Evolutionary conservation across 139 green algal species (phyloP).

Genomic region (Tetradesmus obliquus): DNA sequence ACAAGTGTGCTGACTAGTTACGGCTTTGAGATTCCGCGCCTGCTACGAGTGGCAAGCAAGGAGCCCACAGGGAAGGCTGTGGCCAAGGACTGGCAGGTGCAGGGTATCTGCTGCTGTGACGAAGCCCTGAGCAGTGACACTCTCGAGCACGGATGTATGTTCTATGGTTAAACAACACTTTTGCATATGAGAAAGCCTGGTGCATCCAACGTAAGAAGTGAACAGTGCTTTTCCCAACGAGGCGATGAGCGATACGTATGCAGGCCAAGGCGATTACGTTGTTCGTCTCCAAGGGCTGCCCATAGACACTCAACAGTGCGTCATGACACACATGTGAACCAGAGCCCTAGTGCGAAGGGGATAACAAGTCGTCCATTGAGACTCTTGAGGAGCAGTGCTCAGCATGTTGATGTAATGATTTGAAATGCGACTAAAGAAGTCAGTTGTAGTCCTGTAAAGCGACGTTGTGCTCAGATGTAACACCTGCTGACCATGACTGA

Average conservation of each 20-base stretch:
- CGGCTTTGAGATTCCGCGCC: not conserved
- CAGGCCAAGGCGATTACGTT: too few species aligned
- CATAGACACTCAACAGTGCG: not conserved
- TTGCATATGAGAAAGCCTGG: too few species aligned
- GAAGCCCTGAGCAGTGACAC: not conserved
- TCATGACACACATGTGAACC: not conserved
- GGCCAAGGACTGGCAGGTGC: not conserved
- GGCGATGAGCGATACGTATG: too few species aligned
- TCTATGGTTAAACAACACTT: too few species aligned
- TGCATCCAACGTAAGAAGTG: too few species aligned
- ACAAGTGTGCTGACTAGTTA: not conserved
- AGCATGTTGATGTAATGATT: too few species aligned
- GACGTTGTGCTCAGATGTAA: not conserved
- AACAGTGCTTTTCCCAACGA: too few species aligned
- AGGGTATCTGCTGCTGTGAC: not conserved
- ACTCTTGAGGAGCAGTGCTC: too few species aligned
- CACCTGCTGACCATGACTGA: not conserved
- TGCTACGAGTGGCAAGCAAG: not conserved
- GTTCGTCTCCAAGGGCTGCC: too few species aligned
- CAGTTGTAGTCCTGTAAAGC: not conserved
- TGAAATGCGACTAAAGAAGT: too few species aligned
- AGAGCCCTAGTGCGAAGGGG: not conserved
- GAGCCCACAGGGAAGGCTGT: not conserved
- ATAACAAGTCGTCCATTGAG: not conserved
- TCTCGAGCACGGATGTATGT: not conserved